Evolutionary conservation across 2,329 filamentous ascomycete genomes (phyloP).

Genomic region (Trichoderma afroharzianum): DNA sequence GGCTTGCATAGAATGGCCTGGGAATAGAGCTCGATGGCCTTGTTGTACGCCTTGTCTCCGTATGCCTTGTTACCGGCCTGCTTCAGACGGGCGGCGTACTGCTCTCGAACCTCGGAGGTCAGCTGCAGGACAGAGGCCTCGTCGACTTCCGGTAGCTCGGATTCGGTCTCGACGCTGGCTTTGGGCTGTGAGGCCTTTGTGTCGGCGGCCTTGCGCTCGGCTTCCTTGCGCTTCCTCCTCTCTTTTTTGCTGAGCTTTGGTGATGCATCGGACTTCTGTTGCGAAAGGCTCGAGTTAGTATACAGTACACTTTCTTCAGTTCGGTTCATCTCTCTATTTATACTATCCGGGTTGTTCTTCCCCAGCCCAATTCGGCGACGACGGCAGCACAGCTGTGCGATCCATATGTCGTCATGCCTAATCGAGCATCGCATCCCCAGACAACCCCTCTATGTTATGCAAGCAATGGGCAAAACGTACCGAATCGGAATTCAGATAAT

Average conservation of each 20-base stretch:
- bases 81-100: conserved; percentile 88
- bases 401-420: conserved; percentile 12
- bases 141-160: conserved; percentile 67
- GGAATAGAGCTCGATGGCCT: conserved; percentile 90
- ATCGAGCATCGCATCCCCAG: neutral
- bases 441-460: neutral
- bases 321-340: neutral
- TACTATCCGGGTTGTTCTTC: neutral
- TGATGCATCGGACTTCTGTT: conserved; percentile 44
- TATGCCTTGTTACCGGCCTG: conserved; percentile 95
- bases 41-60: conserved; percentile 87
- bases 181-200: conserved; percentile 43
- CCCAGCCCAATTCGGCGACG: neutral
- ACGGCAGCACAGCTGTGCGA: neutral
- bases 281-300: neutral
- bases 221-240: conserved; percentile 81
- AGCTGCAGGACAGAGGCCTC: conserved; percentile 53
- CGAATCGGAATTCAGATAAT: conserved; percentile 70
- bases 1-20: conserved; percentile 96
- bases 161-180: conserved; percentile 53
- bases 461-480: conserved; percentile 36
- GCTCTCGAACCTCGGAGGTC: conserved; percentile 68
- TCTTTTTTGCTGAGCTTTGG: conserved; percentile 88
- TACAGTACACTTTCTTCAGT: neutral
- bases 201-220: conserved; percentile 56